phyloP scores from a whole-genome alignment of 345 rosid species.

The Eucalyptus lansdowneana region DNA sequence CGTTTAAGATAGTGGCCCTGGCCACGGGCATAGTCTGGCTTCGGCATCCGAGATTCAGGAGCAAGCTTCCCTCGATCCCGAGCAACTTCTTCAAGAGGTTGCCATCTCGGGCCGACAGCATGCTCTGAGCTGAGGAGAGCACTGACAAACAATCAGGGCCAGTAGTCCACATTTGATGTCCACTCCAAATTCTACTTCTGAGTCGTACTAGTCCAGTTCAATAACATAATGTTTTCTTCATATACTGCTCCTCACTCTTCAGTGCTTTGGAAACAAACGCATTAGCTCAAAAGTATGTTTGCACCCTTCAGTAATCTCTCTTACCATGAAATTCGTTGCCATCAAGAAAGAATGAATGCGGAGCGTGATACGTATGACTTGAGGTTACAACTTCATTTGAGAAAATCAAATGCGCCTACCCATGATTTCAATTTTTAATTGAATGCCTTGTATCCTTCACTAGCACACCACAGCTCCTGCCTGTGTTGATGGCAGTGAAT shows the following conservation, averaged over 20 bases:
- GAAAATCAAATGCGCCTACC: not conserved
- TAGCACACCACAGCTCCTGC: too few species aligned
- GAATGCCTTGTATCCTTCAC: too few species aligned
- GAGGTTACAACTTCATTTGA: not conserved
- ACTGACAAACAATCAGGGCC: not conserved
- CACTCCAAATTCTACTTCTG: not conserved
- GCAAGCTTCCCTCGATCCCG: slow-evolving; percentile 77
- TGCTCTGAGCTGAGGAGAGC: slow-evolving; percentile 29
- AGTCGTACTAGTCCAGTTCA: not conserved
- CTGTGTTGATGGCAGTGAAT: not conserved
- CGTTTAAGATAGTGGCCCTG: slow-evolving; percentile 52
- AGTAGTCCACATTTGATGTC: not conserved
- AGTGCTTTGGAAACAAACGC: not conserved
- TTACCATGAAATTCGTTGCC: not conserved
- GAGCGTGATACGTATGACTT: not conserved
- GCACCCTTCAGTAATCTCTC: not conserved
- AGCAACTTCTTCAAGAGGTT: slow-evolving; percentile 82
- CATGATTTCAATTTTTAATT: too few species aligned
- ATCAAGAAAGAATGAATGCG: not conserved
- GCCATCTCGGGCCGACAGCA: slow-evolving; percentile 68
- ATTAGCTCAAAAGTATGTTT: not conserved
- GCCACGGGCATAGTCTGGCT: slow-evolving; percentile 54
- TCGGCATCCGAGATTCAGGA: slow-evolving; percentile 76
- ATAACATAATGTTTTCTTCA: not conserved
- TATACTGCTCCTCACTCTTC: not conserved